These are phyloP conservation scores for Cercophora sp. DNA, from an alignment of 495 filamentous ascomycete genomes.

Conservation along the genomic window DNA sequence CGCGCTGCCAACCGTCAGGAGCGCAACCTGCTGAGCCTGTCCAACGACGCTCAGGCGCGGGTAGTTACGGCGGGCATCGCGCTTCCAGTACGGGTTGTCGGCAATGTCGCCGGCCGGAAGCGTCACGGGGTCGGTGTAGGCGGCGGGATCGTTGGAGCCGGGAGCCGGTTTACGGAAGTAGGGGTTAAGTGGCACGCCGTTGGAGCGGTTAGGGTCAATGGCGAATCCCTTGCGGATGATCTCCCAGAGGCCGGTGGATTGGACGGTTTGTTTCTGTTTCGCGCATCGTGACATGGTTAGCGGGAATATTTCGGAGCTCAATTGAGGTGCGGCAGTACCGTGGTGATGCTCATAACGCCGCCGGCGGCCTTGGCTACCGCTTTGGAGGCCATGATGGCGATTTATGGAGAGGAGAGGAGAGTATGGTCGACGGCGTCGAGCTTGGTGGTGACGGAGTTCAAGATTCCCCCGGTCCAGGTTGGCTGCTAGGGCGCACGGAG, in stretches of 20 bases:
- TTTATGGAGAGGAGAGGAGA: not conserved
- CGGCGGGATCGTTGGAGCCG: constrained; percentile 67
- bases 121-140: constrained; percentile 88
- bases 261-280: constrained; percentile 91
- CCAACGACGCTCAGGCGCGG: constrained; percentile 74
- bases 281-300: not conserved
- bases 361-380: constrained; percentile 47
- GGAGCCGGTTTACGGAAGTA: constrained; percentile 88
- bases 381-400: constrained; percentile 51
- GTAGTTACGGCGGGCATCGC: constrained; percentile 81
- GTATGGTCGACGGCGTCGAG: not conserved
- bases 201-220: constrained; percentile 84
- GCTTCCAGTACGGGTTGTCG: constrained; percentile 98
- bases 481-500: not conserved
- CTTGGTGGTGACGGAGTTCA: not conserved
- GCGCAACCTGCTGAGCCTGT: constrained; percentile 79
- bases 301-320: constrained; percentile 8
- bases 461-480: not conserved
- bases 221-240: constrained; percentile 71
- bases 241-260: constrained; percentile 87
- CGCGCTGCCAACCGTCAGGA: constrained; percentile 80
- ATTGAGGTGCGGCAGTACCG: constrained; percentile 30
- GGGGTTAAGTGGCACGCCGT: constrained; percentile 86
- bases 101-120: constrained; percentile 90
- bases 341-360: constrained; percentile 42